Percentiles rank a stretch among this genome's conserved stretches.
phyloP scores from a whole-genome alignment of 306 rosid genomes.

The Vicia faba region DNA sequence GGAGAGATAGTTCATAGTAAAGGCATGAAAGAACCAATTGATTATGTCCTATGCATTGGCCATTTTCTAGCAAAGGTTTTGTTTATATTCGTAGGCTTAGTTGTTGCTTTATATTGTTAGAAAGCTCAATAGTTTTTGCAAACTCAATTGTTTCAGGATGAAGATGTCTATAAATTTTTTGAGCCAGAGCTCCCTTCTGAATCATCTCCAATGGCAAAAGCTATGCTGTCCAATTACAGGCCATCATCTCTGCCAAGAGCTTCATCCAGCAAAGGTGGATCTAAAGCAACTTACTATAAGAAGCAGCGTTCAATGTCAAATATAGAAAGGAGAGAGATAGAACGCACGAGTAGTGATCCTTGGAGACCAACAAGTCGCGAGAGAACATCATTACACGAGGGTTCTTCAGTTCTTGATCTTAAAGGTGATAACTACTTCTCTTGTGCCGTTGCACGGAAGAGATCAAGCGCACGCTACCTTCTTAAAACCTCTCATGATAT shows the following conservation, averaged over 20 bases:
- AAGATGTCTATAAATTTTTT: constrained; percentile 82
- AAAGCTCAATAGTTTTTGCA: neutral
- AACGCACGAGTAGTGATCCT: constrained; percentile 34
- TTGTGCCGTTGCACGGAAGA: constrained; percentile 72
- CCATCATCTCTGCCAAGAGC: constrained; percentile 53
- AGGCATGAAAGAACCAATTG: constrained; percentile 86
- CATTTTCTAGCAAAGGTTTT: constrained; percentile 86
- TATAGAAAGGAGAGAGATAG: constrained; percentile 55
- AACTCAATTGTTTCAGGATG: constrained; percentile 60
- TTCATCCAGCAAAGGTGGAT: constrained; percentile 44
- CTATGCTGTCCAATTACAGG: constrained; percentile 39
- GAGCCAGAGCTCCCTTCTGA: constrained; percentile 90
- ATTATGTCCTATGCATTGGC: constrained; percentile 86
- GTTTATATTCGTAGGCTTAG: constrained; percentile 21
- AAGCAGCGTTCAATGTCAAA: constrained; percentile 76
- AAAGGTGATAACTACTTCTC: constrained; percentile 90
- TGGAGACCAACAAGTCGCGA: constrained; percentile 54
- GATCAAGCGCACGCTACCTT: constrained; percentile 79
- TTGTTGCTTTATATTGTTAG: constrained; percentile 3
- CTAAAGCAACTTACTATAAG: constrained; percentile 56
- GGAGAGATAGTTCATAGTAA: constrained; percentile 86
- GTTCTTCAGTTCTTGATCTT: constrained; percentile 91
- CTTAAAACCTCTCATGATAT: constrained; percentile 68
- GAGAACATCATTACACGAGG: constrained; percentile 58
- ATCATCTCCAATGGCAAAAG: constrained; percentile 47